Percentiles rank a stretch among this genome's conserved stretches.
phyloP scores from a whole-genome alignment of 768 basidiomycete genomes.

The Podaxis sp. region DNA sequence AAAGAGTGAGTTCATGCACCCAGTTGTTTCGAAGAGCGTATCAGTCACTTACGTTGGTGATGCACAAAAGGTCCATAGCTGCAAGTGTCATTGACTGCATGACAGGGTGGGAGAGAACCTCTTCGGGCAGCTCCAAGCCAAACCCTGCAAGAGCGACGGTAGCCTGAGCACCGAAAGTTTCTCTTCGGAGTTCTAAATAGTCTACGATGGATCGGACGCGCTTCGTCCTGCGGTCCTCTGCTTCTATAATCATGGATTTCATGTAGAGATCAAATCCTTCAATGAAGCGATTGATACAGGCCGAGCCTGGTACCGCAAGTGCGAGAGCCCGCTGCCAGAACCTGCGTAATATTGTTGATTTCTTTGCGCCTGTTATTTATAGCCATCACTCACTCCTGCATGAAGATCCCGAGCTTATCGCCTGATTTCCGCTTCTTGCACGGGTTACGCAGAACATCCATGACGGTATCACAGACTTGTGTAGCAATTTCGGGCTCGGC shows the following conservation, averaged over 20 bases:
- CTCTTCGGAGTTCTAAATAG: constrained; percentile 19
- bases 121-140: constrained; percentile 22
- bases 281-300: constrained; percentile 17
- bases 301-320: constrained; percentile 10
- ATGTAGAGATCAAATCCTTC: constrained; percentile 18
- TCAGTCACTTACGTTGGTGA: constrained; percentile 17
- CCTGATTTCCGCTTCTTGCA: constrained; percentile 18
- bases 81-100: constrained; percentile 15
- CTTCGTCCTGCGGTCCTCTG: constrained; percentile 15
- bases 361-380: too few relatives aligned
- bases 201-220: constrained; percentile 14
- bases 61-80: constrained; percentile 17
- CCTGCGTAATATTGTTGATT: neutral
- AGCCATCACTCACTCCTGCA: constrained; percentile 5
- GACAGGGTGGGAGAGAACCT: constrained; percentile 20
- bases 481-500: constrained; percentile 14
- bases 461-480: constrained; percentile 17
- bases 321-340: constrained; percentile 19
- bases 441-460: constrained; percentile 23
- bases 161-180: constrained; percentile 19
- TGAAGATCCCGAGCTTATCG: constrained; percentile 17
- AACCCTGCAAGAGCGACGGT: constrained; percentile 19
- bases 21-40: neutral
- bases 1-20: neutral
- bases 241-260: constrained; percentile 19